These are phyloP conservation scores for Plectosphaerella cucumerina DNA, from an alignment of 2,329 filamentous ascomycete species.

Conservation along the genomic window DNA sequence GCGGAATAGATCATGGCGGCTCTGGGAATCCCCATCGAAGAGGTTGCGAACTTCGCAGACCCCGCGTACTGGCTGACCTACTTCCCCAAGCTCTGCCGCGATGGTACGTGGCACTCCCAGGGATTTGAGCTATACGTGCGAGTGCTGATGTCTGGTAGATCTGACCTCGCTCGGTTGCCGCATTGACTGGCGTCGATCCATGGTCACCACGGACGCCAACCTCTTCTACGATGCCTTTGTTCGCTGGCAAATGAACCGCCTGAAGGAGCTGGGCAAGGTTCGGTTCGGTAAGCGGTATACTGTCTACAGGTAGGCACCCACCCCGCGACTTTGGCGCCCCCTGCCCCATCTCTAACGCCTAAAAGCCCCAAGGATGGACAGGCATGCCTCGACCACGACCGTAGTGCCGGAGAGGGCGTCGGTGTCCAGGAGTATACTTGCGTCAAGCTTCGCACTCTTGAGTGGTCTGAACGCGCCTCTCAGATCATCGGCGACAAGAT, in stretches of 20 bases:
- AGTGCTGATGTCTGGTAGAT: not conserved
- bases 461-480: slow-evolving; percentile 78
- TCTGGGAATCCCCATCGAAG: slow-evolving; percentile 78
- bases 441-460: slow-evolving; percentile 83
- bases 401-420: slow-evolving; percentile 37
- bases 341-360: slow-evolving; percentile 53
- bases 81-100: slow-evolving; percentile 56
- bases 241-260: slow-evolving; percentile 88
- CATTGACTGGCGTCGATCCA: slow-evolving; percentile 12
- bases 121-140: not conserved
- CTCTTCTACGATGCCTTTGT: slow-evolving; percentile 91
- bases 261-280: slow-evolving; percentile 87
- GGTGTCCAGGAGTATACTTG: slow-evolving; percentile 62
- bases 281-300: slow-evolving; percentile 92
- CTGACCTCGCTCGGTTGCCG: not conserved
- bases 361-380: slow-evolving; percentile 19
- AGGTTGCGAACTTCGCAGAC: slow-evolving; percentile 92
- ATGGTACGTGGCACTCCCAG: slow-evolving; percentile 7
- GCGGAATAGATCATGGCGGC: slow-evolving; percentile 75
- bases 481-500: slow-evolving; percentile 72
- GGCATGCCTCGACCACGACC: slow-evolving; percentile 45
- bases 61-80: slow-evolving; percentile 87
- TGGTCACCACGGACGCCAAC: slow-evolving; percentile 90
- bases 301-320: slow-evolving; percentile 55
- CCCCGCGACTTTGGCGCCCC: slow-evolving; percentile 68